Conservation (phyloP, 140 eudicot genomes). For the Erigeron philadelphicus region DNA sequence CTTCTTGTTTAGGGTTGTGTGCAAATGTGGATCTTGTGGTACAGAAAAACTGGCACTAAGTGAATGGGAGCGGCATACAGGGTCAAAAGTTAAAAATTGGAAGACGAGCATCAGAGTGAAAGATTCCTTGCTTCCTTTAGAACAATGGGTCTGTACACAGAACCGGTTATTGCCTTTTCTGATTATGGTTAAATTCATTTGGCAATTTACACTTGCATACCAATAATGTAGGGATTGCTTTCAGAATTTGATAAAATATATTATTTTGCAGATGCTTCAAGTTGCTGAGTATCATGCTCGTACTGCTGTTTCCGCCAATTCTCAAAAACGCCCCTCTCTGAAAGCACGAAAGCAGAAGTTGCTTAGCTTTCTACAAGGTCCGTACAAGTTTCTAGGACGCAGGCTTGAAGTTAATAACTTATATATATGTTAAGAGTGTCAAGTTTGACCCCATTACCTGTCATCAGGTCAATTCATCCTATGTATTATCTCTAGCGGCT, state of each 20-base stretch:
- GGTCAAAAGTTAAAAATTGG: slow-evolving; percentile 84
- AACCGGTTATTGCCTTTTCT: slow-evolving; percentile 22
- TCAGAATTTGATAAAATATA: background rate
- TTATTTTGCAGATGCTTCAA: slow-evolving; percentile 69
- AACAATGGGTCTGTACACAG: slow-evolving; percentile 76
- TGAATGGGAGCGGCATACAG: slow-evolving; percentile 96
- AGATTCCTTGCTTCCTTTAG: slow-evolving; percentile 69
- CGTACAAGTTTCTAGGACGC: slow-evolving; percentile 8
- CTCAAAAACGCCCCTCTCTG: slow-evolving; percentile 77
- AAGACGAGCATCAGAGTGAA: slow-evolving; percentile 79
- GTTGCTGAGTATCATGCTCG: slow-evolving; percentile 88
- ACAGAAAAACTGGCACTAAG: slow-evolving; percentile 71
- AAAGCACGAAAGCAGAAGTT: slow-evolving; percentile 85
- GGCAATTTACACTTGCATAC: background rate
- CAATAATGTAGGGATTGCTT: too few species aligned
- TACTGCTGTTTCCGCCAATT: slow-evolving; percentile 60
- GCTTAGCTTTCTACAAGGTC: slow-evolving; percentile 81
- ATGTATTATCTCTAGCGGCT: background rate
- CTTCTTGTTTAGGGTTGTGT: slow-evolving; percentile 61
- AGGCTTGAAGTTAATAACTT: background rate
- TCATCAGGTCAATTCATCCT: too few species aligned
- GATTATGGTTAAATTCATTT: slow-evolving; percentile 2
- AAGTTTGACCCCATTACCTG: background rate
- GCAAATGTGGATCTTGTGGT: slow-evolving; percentile 94
- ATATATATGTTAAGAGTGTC: background rate